Conservation (phyloP, 106 monocot species). For the Dioscorea zingiberensis region DNA sequence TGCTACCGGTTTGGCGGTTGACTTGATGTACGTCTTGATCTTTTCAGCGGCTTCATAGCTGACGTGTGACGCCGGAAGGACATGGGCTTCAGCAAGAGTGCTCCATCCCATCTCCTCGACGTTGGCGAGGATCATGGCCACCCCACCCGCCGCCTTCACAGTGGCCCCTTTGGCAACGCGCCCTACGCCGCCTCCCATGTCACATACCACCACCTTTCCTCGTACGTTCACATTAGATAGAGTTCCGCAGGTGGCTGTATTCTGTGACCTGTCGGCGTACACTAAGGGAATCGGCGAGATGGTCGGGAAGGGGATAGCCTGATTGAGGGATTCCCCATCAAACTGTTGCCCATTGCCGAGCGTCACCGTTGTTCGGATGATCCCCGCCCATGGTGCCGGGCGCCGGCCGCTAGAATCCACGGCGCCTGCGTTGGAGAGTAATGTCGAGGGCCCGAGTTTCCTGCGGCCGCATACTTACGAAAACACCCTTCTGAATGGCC, state of each 20-base stretch:
- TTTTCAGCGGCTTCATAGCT: background rate
- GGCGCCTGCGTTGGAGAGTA: constrained; percentile 1
- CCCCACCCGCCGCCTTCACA: constrained; percentile 2
- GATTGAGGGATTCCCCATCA: constrained; percentile 23
- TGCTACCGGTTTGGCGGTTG: background rate
- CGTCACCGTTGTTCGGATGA: constrained; percentile 15
- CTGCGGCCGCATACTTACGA: constrained; percentile 14
- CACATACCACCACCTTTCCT: constrained; percentile 9
- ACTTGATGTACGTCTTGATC: background rate
- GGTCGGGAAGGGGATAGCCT: constrained; percentile 7
- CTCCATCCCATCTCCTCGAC: background rate
- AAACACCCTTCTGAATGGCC: constrained; percentile 13
- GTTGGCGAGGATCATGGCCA: constrained; percentile 4
- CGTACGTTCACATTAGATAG: background rate
- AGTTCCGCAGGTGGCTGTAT: no score
- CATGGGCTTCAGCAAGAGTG: background rate
- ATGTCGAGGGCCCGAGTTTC: background rate
- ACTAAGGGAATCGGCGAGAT: background rate
- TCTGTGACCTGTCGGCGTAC: constrained; percentile 10
- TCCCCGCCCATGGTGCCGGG: constrained; percentile 30
- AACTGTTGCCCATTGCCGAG: constrained; percentile 13
- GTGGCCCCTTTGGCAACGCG: background rate
- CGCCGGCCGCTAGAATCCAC: constrained; percentile 54
- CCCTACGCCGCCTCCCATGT: background rate
- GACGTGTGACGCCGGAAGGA: background rate